Percentiles rank a stretch among this genome's conserved stretches.
Evolutionary conservation across 2,329 filamentous ascomycete species (phyloP).

Genomic region (Metarhizium sp.): DNA sequence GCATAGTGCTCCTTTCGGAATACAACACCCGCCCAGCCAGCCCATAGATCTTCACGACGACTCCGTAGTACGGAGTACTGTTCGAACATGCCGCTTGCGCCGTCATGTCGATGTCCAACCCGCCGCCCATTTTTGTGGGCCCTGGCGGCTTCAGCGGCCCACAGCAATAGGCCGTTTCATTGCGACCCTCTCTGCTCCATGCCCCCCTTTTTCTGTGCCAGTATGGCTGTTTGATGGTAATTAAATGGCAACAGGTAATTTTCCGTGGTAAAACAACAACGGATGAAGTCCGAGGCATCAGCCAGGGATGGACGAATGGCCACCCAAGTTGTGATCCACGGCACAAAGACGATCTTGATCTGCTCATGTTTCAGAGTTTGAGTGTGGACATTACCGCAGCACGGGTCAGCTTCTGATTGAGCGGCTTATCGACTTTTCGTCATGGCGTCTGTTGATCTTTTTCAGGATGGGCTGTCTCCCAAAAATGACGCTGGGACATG

Average conservation of each 20-base stretch:
- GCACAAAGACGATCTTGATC: slow-evolving; percentile 13
- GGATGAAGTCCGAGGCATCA: background rate
- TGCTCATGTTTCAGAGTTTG: slow-evolving; percentile 13
- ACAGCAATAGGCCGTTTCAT: background rate
- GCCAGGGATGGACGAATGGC: background rate
- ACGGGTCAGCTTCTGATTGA: background rate
- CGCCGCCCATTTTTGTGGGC: background rate
- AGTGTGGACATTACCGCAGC: slow-evolving; percentile 2
- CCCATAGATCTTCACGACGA: too few species aligned
- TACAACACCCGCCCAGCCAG: too few species aligned
- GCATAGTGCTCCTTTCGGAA: too few species aligned
- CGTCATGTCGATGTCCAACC: background rate
- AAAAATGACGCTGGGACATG: too few species aligned
- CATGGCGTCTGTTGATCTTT: background rate
- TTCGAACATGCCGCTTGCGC: too few species aligned
- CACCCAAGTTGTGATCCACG: background rate
- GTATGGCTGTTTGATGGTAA: background rate
- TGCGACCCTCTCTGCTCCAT: background rate
- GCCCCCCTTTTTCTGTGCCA: too few species aligned
- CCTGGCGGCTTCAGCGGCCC: background rate
- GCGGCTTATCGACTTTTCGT: background rate
- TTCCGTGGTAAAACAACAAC: slow-evolving; percentile 2
- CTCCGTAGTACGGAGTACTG: too few species aligned
- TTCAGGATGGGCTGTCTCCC: too few species aligned
- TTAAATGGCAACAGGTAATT: background rate